phyloP scores from a whole-genome alignment of 2,329 filamentous ascomycete genomes.

The Pseudocercospora vitis region DNA sequence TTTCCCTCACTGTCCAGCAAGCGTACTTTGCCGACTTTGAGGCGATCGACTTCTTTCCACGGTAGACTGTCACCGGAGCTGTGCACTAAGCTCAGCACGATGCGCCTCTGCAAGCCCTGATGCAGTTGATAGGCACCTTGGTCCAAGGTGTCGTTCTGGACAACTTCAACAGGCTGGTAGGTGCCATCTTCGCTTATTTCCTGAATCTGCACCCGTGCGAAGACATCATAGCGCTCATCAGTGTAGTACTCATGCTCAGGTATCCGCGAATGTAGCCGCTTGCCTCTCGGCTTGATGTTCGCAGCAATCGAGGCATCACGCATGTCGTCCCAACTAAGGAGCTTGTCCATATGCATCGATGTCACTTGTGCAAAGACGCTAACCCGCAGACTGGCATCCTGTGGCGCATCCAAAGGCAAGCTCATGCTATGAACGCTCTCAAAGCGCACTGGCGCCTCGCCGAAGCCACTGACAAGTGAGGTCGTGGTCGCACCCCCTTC shows the following conservation, averaged over 20 bases:
- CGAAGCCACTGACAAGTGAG: slow-evolving; percentile 89
- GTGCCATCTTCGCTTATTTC: slow-evolving; percentile 90
- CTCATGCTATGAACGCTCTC: slow-evolving; percentile 99
- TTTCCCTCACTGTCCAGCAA: slow-evolving; percentile 84
- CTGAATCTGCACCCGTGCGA: slow-evolving; percentile 82
- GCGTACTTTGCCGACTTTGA: slow-evolving; percentile 78
- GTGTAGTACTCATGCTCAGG: slow-evolving; percentile 88
- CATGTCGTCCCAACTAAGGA: slow-evolving; percentile 99
- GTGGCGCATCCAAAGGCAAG: slow-evolving; percentile 74
- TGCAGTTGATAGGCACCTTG: slow-evolving; percentile 91
- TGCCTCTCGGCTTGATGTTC: slow-evolving; percentile 49
- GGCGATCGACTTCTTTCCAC: slow-evolving; percentile 77
- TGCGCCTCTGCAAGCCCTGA: slow-evolving; percentile 85
- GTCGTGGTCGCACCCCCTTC: slow-evolving; percentile 90
- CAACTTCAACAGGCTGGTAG: slow-evolving; percentile 88
- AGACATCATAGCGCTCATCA: slow-evolving; percentile 90
- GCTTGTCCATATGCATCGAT: slow-evolving; percentile 91
- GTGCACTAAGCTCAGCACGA: slow-evolving; percentile 85
- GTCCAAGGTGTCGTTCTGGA: slow-evolving; percentile 80
- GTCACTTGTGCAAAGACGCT: slow-evolving; percentile 91
- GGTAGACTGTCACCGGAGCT: slow-evolving; percentile 82
- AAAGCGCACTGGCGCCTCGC: slow-evolving; percentile 87
- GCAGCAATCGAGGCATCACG: slow-evolving; percentile 64
- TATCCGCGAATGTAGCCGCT: slow-evolving; percentile 52
- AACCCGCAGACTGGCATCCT: slow-evolving; percentile 74